Evolutionary conservation across 2,329 filamentous ascomycete genomes (phyloP).

Genomic region (Penicillium nordicum): DNA sequence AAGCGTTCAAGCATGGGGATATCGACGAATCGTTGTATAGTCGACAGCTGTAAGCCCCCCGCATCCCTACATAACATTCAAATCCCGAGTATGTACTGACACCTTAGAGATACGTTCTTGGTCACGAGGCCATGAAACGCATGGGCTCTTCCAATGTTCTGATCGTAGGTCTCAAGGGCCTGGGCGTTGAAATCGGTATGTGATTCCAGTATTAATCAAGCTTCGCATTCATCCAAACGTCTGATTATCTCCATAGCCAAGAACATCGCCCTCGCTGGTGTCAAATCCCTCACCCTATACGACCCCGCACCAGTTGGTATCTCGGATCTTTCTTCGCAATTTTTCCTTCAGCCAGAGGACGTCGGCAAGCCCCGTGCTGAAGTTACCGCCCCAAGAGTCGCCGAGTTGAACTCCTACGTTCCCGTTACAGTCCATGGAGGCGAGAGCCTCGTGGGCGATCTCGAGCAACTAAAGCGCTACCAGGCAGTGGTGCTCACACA

Average conservation of each 20-base stretch:
- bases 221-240: not conserved
- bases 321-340: constrained; percentile 90
- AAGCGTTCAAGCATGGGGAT: constrained; percentile 61
- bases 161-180: constrained; percentile 83
- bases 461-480: constrained; percentile 81
- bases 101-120: constrained; percentile 58
- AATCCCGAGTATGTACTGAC: constrained; percentile 9
- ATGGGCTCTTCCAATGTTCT: constrained; percentile 97
- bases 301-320: constrained; percentile 82
- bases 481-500: constrained; percentile 90
- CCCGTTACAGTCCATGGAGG: constrained; percentile 72
- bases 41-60: constrained; percentile 53
- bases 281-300: constrained; percentile 93
- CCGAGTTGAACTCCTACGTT: constrained; percentile 94
- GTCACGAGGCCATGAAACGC: constrained; percentile 91
- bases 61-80: not conserved
- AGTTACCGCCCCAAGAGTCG: constrained; percentile 82
- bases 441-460: constrained; percentile 66
- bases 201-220: not conserved
- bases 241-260: constrained; percentile 61
- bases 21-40: constrained; percentile 68
- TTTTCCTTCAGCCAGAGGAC: constrained; percentile 86
- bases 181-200: constrained; percentile 83
- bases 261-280: constrained; percentile 95
- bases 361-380: constrained; percentile 87